Percentiles rank a stretch among this genome's conserved stretches.
Conservation (phyloP, 805 yeast genomes). For the Saitoella complicata region DNA sequence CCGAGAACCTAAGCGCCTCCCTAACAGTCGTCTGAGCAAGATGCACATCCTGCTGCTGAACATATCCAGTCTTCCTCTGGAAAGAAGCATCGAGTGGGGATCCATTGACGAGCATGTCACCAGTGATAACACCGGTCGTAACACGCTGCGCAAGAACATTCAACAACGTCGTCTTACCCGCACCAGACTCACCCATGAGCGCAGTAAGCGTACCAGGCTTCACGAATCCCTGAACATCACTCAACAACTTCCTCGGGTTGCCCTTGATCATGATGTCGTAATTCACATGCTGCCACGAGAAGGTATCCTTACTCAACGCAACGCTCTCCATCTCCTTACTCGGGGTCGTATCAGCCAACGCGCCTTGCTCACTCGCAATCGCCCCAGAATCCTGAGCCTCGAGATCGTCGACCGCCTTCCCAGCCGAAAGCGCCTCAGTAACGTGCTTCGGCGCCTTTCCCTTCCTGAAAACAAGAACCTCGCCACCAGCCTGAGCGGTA, state of each 20-base stretch:
- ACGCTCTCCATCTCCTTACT: constrained; percentile 3
- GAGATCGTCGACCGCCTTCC: constrained; percentile 10
- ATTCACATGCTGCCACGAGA: constrained; percentile 46
- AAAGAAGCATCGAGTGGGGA: constrained; percentile 45
- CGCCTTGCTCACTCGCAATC: neutral
- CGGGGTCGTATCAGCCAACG: neutral
- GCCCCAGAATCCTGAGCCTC: neutral
- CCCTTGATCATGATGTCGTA: constrained; percentile 34
- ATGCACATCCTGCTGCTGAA: constrained; percentile 69
- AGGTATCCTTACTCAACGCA: constrained; percentile 26
- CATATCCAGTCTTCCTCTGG: constrained; percentile 66
- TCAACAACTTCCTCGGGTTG: constrained; percentile 24
- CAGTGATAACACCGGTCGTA: constrained; percentile 52
- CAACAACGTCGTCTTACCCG: constrained; percentile 66
- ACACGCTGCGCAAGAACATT: constrained; percentile 60
- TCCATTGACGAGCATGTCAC: constrained; percentile 60
- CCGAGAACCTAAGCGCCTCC: constrained; percentile 58
- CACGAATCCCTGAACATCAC: constrained; percentile 51
- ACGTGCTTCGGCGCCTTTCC: constrained; percentile 24
- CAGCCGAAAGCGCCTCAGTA: constrained; percentile 20
- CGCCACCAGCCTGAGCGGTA: constrained; percentile 20
- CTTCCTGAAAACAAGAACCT: constrained; percentile 19
- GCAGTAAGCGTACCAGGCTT: constrained; percentile 73
- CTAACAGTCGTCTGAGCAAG: constrained; percentile 53
- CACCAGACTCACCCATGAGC: constrained; percentile 76